A percentile compares a stretch with the other conserved stretches of the same genome.
phyloP scores from a whole-genome alignment of 768 basidiomycete species.

The Xerocomellus intermedius region DNA sequence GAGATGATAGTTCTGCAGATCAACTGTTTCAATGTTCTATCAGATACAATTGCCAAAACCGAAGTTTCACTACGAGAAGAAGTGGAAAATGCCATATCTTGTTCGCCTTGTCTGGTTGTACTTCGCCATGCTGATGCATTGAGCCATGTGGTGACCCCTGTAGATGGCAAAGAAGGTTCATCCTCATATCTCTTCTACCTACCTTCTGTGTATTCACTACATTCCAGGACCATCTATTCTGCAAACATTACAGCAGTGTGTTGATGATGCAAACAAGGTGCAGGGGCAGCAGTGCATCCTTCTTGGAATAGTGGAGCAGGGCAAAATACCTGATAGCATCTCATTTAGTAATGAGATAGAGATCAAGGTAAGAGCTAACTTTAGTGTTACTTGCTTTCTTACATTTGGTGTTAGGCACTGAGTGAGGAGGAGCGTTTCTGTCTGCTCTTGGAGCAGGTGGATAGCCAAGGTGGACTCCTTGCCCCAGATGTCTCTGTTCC shows the following conservation, averaged over 20 bases:
- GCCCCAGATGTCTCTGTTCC: constrained; percentile 79
- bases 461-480: constrained; percentile 42
- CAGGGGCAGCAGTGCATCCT: constrained; percentile 73
- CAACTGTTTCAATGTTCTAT: constrained; percentile 80
- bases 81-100: constrained; percentile 73
- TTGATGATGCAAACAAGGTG: constrained; percentile 55
- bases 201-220: neutral
- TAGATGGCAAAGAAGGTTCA: constrained; percentile 60
- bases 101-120: constrained; percentile 83
- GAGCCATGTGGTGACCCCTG: constrained; percentile 55
- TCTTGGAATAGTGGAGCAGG: constrained; percentile 66
- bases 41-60: constrained; percentile 74
- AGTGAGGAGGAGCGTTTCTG: constrained; percentile 69
- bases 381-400: neutral
- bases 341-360: constrained; percentile 84
- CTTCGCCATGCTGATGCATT: constrained; percentile 82
- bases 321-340: constrained; percentile 61
- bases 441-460: constrained; percentile 46
- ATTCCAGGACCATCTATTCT: constrained; percentile 56
- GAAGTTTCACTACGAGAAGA: constrained; percentile 69
- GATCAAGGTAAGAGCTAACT: constrained; percentile 54
- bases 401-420: constrained; percentile 56
- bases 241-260: constrained; percentile 59
- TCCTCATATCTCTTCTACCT: neutral
- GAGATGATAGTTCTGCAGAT: constrained; percentile 47